Percentiles rank a stretch among this genome's conserved stretches.
Conservation (phyloP, 495 filamentous ascomycete genomes). For the Aspergillus sclerotioniger region DNA sequence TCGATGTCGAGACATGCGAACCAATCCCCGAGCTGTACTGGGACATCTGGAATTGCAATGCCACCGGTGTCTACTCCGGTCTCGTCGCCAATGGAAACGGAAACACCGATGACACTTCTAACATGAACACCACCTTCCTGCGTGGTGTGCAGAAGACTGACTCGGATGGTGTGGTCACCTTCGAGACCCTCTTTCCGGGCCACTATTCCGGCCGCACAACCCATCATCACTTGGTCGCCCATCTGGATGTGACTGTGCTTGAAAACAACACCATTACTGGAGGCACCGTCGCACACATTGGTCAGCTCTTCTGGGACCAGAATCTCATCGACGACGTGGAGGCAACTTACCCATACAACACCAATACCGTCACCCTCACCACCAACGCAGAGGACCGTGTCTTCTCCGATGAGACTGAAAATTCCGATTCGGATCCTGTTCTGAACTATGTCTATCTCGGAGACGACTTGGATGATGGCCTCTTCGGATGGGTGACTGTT, state of each 20-base stretch:
- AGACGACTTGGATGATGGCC: conserved; percentile 44
- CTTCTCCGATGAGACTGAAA: conserved; percentile 33
- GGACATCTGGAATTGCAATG: conserved; percentile 59
- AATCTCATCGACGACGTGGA: conserved; percentile 49
- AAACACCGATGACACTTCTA: conserved; percentile 30
- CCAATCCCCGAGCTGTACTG: conserved; percentile 52
- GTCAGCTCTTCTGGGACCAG: conserved; percentile 64
- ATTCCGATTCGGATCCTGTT: conserved; percentile 54
- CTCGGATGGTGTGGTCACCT: conserved; percentile 47
- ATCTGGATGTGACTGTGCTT: conserved; percentile 31
- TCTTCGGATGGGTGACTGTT: conserved; percentile 12
- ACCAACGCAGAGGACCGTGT: conserved; percentile 54
- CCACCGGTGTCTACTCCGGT: conserved; percentile 56
- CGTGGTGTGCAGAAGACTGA: conserved; percentile 53
- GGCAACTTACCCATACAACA: conserved; percentile 49
- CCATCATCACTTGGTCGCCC: conserved; percentile 37
- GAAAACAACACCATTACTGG: conserved; percentile 34
- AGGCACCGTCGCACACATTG: conserved; percentile 45
- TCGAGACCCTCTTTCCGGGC: conserved; percentile 54
- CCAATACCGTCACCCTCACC: conserved; percentile 50
- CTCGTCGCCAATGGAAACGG: conserved; percentile 52
- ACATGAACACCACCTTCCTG: conserved; percentile 48
- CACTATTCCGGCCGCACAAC: conserved; percentile 48
- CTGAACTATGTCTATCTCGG: conserved; percentile 56
- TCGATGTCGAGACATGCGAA: conserved; percentile 56